These are phyloP conservation scores for Hordeum pubiflorum DNA, from an alignment of 202 grass and related monocot genomes.

Conservation along the genomic window DNA sequence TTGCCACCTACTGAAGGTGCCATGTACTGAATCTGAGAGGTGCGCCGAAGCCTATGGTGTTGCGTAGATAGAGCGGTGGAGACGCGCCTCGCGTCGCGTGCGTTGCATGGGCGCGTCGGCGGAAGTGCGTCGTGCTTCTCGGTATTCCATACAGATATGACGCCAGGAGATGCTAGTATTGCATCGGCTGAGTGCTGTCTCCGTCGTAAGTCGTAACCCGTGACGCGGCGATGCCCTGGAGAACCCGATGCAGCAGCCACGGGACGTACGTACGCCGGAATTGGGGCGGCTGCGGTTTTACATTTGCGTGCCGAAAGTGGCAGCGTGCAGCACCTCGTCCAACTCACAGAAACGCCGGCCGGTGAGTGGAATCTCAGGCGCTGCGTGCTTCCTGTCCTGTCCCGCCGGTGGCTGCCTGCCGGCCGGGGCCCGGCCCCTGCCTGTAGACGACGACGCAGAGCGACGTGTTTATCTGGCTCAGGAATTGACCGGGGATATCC, in stretches of 20 bases:
- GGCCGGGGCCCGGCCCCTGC: not conserved
- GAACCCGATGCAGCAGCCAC: not conserved
- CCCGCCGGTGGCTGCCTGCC: not conserved
- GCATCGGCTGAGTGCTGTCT: too few species aligned
- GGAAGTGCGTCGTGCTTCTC: too few species aligned
- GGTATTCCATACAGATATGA: too few species aligned
- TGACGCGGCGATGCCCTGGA: not conserved
- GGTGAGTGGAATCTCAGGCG: not conserved
- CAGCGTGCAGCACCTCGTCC: conserved; percentile 32
- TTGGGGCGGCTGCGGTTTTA: not conserved
- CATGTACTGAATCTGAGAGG: too few species aligned
- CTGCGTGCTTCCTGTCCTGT: not conserved
- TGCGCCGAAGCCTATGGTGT: too few species aligned
- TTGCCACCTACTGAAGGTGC: too few species aligned
- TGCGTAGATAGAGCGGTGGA: too few species aligned
- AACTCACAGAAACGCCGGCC: conserved; percentile 17
- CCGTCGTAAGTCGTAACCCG: too few species aligned
- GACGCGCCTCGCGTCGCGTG: too few species aligned
- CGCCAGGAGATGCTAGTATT: too few species aligned
- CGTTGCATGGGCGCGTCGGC: too few species aligned
- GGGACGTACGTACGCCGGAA: conserved; percentile 11
- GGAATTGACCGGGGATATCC: not conserved
- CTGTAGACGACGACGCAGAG: not conserved
- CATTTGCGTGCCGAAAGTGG: conserved; percentile 41
- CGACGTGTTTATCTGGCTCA: not conserved